A percentile compares a stretch with the other conserved stretches of the same genome.
Conservation (phyloP, 352 stramenopile species). For the Pythium insidiosum region DNA sequence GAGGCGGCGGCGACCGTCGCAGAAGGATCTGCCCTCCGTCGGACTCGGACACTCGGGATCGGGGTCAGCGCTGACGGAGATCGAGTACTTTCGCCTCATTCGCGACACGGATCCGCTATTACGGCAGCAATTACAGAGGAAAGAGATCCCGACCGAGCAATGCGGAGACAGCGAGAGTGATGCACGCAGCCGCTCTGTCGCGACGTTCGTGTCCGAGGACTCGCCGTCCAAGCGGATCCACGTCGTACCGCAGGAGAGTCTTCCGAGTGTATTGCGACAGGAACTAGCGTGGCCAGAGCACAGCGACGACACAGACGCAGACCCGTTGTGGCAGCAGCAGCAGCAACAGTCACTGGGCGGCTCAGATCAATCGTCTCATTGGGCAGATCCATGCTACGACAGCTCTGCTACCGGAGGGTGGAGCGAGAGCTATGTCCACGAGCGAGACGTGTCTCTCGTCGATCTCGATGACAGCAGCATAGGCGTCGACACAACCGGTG, state of each 20-base stretch:
- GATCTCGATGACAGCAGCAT: too few species aligned
- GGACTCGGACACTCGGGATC: too few species aligned
- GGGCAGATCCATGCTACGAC: too few species aligned
- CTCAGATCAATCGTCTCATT: too few species aligned
- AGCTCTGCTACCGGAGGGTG: background rate
- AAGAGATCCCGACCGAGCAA: background rate
- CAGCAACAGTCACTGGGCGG: too few species aligned
- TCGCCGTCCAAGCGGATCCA: conserved; percentile 1
- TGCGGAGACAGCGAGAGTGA: background rate
- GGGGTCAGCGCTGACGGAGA: too few species aligned
- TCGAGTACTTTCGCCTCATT: conserved; percentile 6
- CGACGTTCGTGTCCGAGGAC: conserved; percentile 4
- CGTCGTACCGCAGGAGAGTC: background rate
- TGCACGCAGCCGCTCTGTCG: background rate
- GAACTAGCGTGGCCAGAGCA: conserved; percentile 8
- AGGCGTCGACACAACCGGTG: background rate
- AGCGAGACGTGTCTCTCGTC: too few species aligned
- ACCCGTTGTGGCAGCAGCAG: too few species aligned
- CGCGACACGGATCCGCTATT: too few species aligned
- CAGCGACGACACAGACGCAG: too few species aligned
- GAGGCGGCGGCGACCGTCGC: conserved; percentile 2
- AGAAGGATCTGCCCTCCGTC: too few species aligned
- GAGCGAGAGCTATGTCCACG: background rate
- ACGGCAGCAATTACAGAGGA: too few species aligned
- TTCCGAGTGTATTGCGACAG: background rate